Conservation (phyloP, 305 asterid species). For the Fraxinus floribunda region DNA sequence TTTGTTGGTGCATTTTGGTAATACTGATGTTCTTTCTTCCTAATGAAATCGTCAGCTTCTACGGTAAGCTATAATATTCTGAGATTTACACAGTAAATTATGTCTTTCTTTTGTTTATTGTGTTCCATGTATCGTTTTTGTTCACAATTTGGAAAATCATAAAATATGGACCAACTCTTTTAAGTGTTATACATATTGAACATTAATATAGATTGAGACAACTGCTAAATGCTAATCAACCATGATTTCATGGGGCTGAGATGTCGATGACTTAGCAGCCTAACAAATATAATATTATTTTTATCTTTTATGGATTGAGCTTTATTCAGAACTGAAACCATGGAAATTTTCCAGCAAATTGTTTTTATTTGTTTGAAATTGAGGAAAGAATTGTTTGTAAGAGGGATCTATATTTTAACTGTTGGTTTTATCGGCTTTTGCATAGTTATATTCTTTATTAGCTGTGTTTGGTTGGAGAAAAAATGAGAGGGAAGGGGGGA, state of each 20-base stretch:
- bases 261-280: slow-evolving; percentile 6
- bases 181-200: background rate
- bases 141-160: background rate
- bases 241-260: slow-evolving; percentile 1
- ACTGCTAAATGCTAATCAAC: background rate
- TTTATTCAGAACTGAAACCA: background rate
- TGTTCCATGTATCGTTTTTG: background rate
- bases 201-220: background rate
- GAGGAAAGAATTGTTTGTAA: background rate
- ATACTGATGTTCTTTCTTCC: slow-evolving; percentile 90
- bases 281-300: background rate
- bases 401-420: background rate
- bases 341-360: background rate
- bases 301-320: background rate
- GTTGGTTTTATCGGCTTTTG: background rate
- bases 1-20: slow-evolving; percentile 85
- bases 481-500: background rate
- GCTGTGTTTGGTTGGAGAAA: slow-evolving; percentile 1
- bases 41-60: slow-evolving; percentile 79
- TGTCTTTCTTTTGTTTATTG: background rate
- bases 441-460: background rate
- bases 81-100: background rate
- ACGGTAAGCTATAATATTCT: slow-evolving; percentile 47
- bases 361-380: background rate
- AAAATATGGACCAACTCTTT: background rate